A percentile compares a stretch with the other conserved stretches of the same genome.
These are phyloP conservation scores for Euphorbia tirucalli DNA, from an alignment of 345 rosid species.

Conservation along the genomic window DNA sequence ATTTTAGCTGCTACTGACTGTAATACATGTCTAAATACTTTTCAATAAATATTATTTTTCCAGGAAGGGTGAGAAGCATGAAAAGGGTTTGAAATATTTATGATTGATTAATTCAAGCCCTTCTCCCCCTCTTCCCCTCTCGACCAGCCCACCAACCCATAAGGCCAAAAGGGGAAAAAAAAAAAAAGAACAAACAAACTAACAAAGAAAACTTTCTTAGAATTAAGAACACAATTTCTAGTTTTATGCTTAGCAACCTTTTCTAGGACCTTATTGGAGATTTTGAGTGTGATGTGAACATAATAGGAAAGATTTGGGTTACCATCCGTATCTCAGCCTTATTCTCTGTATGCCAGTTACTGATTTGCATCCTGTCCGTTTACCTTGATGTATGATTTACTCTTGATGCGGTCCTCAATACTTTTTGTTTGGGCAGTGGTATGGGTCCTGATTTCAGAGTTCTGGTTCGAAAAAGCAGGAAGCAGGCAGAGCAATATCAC, in stretches of 20 bases:
- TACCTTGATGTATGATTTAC: neutral
- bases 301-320: neutral
- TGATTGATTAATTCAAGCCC: neutral
- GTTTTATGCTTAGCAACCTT: neutral
- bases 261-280: neutral
- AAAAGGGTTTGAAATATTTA: neutral
- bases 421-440: conserved; percentile 50
- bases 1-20: conserved; percentile 17
- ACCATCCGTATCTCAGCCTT: neutral
- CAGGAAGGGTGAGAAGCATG: neutral
- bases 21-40: neutral
- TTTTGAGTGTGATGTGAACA: neutral
- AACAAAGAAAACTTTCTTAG: neutral
- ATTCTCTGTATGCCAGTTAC: neutral
- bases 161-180: too few species aligned
- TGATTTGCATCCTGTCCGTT: neutral
- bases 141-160: too few species aligned
- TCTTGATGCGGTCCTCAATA: neutral
- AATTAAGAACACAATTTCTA: neutral
- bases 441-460: conserved; percentile 98
- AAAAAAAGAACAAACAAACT: too few species aligned
- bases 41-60: too few species aligned
- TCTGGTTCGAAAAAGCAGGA: conserved; percentile 90
- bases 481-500: conserved; percentile 89
- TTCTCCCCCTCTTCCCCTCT: neutral